Conservation (phyloP, 169 alveolate genomes). For the Plasmodium sp. region DNA sequence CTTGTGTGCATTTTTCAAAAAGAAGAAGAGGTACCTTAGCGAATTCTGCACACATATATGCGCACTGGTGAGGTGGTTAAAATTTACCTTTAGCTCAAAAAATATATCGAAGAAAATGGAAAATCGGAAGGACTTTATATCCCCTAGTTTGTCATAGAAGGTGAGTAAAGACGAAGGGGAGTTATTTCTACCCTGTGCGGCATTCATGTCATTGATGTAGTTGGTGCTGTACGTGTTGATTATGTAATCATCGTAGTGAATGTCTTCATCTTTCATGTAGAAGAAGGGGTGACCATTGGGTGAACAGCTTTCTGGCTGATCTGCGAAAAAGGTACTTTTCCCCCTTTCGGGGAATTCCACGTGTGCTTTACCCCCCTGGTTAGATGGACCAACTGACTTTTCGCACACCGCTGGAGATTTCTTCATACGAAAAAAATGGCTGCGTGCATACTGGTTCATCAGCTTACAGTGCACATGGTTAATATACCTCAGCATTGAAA, state of each 20-base stretch:
- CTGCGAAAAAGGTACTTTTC: not conserved
- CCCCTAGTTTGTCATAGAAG: slow-evolving; percentile 29
- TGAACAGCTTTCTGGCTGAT: not conserved
- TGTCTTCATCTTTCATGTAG: slow-evolving; percentile 70
- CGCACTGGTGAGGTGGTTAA: slow-evolving; percentile 20
- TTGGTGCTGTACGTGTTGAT: slow-evolving; percentile 67
- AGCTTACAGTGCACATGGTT: slow-evolving; percentile 60
- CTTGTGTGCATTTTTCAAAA: slow-evolving; percentile 61
- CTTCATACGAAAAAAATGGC: not conserved
- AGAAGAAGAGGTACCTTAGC: slow-evolving; percentile 39
- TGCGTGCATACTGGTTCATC: slow-evolving; percentile 13
- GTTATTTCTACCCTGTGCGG: not conserved
- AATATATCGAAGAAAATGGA: slow-evolving; percentile 65
- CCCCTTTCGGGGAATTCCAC: not conserved
- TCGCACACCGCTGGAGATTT: not conserved
- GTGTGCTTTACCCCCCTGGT: not conserved
- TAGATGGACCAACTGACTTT: not conserved
- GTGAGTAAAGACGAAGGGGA: not conserved
- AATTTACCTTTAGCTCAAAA: slow-evolving; percentile 66
- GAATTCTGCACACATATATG: slow-evolving; percentile 69
- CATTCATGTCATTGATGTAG: slow-evolving; percentile 51
- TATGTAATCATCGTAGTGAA: slow-evolving; percentile 53
- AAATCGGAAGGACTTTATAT: slow-evolving; percentile 56
- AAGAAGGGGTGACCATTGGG: slow-evolving; percentile 8
- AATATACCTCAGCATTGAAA: slow-evolving; percentile 49